Conservation (phyloP, 305 asterid species). For the Fraxinus xanthoxyloides region DNA sequence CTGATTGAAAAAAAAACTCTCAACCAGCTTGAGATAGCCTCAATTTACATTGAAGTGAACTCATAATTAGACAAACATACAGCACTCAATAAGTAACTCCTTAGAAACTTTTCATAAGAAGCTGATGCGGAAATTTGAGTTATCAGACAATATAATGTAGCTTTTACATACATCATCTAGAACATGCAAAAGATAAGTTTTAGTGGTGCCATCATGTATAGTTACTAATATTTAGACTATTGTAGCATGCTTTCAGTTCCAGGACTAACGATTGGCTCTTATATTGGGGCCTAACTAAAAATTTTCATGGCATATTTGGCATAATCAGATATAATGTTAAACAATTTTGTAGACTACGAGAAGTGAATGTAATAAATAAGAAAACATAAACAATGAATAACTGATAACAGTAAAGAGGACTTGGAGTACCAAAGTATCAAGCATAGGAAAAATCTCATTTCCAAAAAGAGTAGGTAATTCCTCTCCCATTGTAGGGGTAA, state of each 20-base stretch:
- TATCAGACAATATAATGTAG: neutral
- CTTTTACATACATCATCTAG: neutral
- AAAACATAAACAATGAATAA: neutral
- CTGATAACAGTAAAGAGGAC: neutral
- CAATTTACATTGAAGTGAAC: neutral
- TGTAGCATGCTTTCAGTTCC: neutral
- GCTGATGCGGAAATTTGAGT: neutral
- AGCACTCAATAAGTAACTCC: neutral
- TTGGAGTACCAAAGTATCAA: conserved; percentile 41
- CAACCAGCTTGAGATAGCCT: neutral
- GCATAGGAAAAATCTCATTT: conserved; percentile 29
- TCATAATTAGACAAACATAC: neutral
- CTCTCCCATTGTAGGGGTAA: conserved; percentile 37
- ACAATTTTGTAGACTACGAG: neutral
- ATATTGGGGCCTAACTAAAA: neutral
- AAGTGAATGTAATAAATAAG: neutral
- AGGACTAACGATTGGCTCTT: neutral
- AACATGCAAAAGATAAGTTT: neutral
- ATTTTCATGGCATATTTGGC: neutral
- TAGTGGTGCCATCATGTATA: neutral
- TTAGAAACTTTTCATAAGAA: neutral
- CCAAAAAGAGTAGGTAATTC: conserved; percentile 28
- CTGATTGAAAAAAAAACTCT: neutral
- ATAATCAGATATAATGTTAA: neutral
- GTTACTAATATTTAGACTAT: neutral